Base-by-base conservation (phyloP, 192 early-diverging fungal genomes). In the Linnemannia hyalina region DNA sequence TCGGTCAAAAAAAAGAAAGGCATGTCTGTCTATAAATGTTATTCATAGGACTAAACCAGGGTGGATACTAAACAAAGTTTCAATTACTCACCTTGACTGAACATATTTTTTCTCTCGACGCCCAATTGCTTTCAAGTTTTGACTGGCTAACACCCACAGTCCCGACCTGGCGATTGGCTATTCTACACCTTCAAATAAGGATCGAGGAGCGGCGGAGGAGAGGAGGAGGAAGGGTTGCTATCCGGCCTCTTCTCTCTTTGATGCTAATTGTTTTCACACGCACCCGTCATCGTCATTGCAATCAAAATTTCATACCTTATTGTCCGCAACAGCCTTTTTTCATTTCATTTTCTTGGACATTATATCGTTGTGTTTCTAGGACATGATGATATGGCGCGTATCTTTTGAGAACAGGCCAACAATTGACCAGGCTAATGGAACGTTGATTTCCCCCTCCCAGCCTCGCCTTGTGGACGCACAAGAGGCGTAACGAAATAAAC, bases 1-100 rank as follows among this genome's bases (percentile, higher is more conserved):
- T 65, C 29, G 29, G 55, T 65, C 60, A 65, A 65, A 32, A 65
- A n/a, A 23, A 16, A 18, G 4, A 65, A 29, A 32, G 60, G 26
- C 60, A 23, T 65, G 60, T 65, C 11, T 60, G 40, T 75, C 74
- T 75, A 75, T 42, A 57, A 44, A 18, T 76, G 75, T 63, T 76
- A 76, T 76, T 76, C 75, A 76, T 76, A 76, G 75, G 18, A 9
- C 26, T 10, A 32, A 65, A 65, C 60, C 60, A 29, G 32, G 26
- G 60, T 65, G 60, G 60, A 65, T 65, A 65, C 60, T 32, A 71
- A 71, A 42, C 23, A 71, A 41, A 71, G 70, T 71, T 42, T 71
- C 38, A 71, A 71, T 71, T 42, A 71, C 69, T 71, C 70, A 38
- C 36, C 15, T 65, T 32, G 60, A 65, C 29, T 65, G 29, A 16